Evolutionary conservation across 768 basidiomycete species (phyloP).

Genomic region (Calocybe indica): DNA sequence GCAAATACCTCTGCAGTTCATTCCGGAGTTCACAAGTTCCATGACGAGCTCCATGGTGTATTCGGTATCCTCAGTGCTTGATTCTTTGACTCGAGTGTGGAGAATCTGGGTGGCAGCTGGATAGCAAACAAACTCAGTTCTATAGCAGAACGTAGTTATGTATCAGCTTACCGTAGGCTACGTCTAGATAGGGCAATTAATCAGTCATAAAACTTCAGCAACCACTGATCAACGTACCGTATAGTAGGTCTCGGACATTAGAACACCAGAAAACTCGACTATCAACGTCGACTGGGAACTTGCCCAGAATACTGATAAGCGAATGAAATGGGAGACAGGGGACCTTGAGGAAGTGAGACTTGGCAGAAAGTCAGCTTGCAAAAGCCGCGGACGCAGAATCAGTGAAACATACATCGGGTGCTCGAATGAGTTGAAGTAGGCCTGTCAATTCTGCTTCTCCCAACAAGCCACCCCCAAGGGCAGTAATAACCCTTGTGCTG

Average conservation of each 20-base stretch:
- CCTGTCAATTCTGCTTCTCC: conserved; percentile 62
- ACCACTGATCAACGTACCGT: conserved; percentile 38
- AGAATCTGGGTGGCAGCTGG: conserved; percentile 54
- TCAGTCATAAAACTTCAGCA: background rate
- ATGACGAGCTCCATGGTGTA: conserved; percentile 31
- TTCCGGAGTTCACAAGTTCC: conserved; percentile 42
- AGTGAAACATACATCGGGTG: conserved; percentile 59
- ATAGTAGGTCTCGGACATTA: conserved; percentile 56
- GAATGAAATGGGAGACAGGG: conserved; percentile 77
- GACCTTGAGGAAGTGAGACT: conserved; percentile 87
- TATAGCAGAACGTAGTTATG: conserved; percentile 1
- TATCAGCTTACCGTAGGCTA: conserved; percentile 28
- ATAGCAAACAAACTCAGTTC: conserved; percentile 1
- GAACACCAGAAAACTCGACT: conserved; percentile 72
- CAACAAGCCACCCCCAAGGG: conserved; percentile 60
- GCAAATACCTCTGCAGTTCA: conserved; percentile 36
- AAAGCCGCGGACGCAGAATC: background rate
- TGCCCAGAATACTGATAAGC: conserved; percentile 67
- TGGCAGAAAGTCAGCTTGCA: background rate
- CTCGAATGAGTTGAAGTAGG: conserved; percentile 63
- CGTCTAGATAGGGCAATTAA: conserved; percentile 20
- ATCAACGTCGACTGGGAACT: conserved; percentile 74
- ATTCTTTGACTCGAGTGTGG: conserved; percentile 36
- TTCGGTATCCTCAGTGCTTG: conserved; percentile 24
- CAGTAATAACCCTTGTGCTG: conserved; percentile 49